Base-by-base conservation (phyloP, 306 rosid genomes). In the Trichosanthes cucumerina region DNA sequence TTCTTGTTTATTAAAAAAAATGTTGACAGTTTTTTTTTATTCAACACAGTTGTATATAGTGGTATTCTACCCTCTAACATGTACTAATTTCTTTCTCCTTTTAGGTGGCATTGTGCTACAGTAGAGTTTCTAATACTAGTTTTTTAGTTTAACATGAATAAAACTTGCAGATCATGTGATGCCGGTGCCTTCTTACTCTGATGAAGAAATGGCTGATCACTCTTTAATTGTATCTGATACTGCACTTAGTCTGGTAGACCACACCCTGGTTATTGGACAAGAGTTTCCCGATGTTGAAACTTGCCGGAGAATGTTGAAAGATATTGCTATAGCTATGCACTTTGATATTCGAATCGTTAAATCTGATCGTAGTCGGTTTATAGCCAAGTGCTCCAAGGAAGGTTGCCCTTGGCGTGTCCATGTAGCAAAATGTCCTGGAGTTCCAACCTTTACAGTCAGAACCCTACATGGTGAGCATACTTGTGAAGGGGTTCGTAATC, bases 391-490 rank as follows among this genome's bases (percentile, higher is more conserved):
- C 89, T 92, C 97, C 81, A 95, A 95, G 88, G 98, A 92, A 86
- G 97, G 98, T 62, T 95, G 98, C 82, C 98, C 97, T 52, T 95
- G 98, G 98, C 97, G 97, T 71, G 98, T 95, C 60, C 98, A 95
- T 86, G 97, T 95, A 38, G 98, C 98, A 59, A 95, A 95, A 83
- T 95, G 98, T 85, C 91, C 98, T 7, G 98, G 98, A 82, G 96
- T 91, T 86, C 84, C 98, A 44, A 92, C 98, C 64, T 95, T 95
- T 83, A 92, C 98, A 11, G 79, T 95, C 47, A 88, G 98, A 86
- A 95, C 98, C 57, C 88, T 95, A 69, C 96, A 92, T 33, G 91
- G 89, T 76, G 96, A 95, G 13, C 98, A 95, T 80, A 95, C 98
- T 73, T 95, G 98, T 81, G 97, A 92, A 87, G 98, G 97, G 83